Conservation (phyloP, 2,329 filamentous ascomycete species). For the Arachnomyces sp. region DNA sequence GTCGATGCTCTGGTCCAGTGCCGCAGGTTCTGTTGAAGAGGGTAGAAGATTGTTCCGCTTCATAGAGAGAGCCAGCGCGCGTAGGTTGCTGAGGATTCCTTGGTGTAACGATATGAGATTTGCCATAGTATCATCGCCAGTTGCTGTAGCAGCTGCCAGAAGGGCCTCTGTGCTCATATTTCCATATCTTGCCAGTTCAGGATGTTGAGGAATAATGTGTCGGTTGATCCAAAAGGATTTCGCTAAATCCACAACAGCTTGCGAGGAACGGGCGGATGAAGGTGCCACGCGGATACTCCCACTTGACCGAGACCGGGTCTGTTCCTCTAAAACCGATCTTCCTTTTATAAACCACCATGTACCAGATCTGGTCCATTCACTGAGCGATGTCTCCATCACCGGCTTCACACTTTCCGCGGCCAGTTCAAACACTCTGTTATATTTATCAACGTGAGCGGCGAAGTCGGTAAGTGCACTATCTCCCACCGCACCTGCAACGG, state of each 20-base stretch:
- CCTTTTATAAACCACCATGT: constrained; percentile 89
- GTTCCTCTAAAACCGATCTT: constrained; percentile 62
- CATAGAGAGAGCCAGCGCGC: constrained; percentile 72
- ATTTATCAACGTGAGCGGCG: constrained; percentile 59
- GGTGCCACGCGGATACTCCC: constrained; percentile 40
- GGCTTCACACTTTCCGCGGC: constrained; percentile 68
- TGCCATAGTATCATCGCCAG: constrained; percentile 37
- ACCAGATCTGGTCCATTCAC: constrained; percentile 62
- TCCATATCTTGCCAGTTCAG: constrained; percentile 32
- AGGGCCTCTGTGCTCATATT: constrained; percentile 31
- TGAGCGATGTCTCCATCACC: constrained; percentile 52
- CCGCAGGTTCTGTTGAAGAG: constrained; percentile 51
- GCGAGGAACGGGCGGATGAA: constrained; percentile 46
- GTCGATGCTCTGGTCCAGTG: constrained; percentile 69
- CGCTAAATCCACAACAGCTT: constrained; percentile 76
- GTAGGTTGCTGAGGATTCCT: constrained; percentile 55
- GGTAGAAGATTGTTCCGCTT: constrained; percentile 72
- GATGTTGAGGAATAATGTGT: constrained; percentile 31
- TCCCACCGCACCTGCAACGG: constrained; percentile 37
- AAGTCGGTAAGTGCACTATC: constrained; percentile 65
- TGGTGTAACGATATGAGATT: constrained; percentile 45
- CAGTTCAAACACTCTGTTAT: constrained; percentile 66
- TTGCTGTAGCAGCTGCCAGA: constrained; percentile 33
- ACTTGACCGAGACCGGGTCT: constrained; percentile 58
- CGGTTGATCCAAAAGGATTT: constrained; percentile 75